Evolutionary conservation across 139 green algal genomes (phyloP), one percentile per base, ranked within the genome.

Genomic region (Tetraselmis chui): DNA sequence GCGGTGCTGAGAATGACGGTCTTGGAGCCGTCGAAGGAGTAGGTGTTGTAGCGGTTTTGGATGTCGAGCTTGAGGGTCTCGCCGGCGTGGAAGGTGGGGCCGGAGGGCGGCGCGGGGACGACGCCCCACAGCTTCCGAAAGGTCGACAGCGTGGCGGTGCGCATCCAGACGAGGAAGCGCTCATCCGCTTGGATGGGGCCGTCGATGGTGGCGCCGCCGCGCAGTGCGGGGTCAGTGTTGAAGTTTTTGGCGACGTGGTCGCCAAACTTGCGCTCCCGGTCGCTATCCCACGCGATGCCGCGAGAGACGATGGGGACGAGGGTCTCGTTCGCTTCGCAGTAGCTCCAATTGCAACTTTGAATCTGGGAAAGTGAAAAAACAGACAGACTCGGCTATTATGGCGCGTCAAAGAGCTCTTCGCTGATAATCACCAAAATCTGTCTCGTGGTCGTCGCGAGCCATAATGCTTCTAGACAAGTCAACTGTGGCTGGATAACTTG

Each of bases 1-100:
- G 88, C 89, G 25, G 92, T 96, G 32, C 75, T 89, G 58, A 97
- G 67, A 27, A 97, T 89, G 0, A 97, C 78, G 23, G 25, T 81
- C 85, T 96, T 96, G 31, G 79, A 30, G 26, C 92, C 91, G 30
- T 75, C 80, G 75, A 85, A 95, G 29, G 26, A 59, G 82, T 97
- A 97, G 0, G 86, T 94, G 84, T 97, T 96, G 84, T 95, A 97
- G 23, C 83, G 80, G 82, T 96, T 97, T 23, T 82, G 28, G 22
- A 97, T 84, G 1, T 31, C 29, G 0, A 94, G 30, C 2, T 24
- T 91, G 23, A 97, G 28, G 0, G 76, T 26, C 1, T 59, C 76
- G 22, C 81, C 85, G 31, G 76, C 31, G 25, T 83, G 24, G 23
- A 29, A 2, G 23, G 74, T 29, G 74, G 74, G n/a, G 2, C 26